Evolutionary conservation across 2,329 filamentous ascomycete genomes (phyloP).

Genomic region (Sclerotinia minor): DNA sequence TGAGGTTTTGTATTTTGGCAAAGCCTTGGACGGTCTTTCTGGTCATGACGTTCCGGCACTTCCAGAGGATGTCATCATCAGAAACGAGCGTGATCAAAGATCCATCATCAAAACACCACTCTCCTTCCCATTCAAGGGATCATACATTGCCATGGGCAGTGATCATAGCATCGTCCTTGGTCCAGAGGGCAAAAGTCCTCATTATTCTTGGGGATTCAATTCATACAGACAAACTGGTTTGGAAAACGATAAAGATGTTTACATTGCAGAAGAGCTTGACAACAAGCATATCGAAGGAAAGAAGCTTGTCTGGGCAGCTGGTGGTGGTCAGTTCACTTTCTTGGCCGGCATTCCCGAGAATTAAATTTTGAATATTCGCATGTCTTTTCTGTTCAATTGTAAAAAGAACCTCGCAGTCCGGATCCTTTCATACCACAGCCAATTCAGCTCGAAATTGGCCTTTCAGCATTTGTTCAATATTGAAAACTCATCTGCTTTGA

Average conservation of each 20-base stretch:
- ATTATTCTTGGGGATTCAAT: constrained; percentile 76
- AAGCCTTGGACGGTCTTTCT: constrained; percentile 54
- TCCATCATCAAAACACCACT: constrained; percentile 66
- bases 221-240: constrained; percentile 78
- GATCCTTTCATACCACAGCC: background rate
- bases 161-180: constrained; percentile 74
- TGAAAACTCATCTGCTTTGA: background rate
- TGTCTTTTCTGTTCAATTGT: constrained; percentile 7
- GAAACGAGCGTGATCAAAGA: constrained; percentile 62
- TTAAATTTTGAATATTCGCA: background rate
- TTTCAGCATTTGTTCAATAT: background rate
- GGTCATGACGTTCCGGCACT: constrained; percentile 58
- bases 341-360: constrained; percentile 47
- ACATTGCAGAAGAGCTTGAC: constrained; percentile 74
- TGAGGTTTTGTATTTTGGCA: constrained; percentile 63
- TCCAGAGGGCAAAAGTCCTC: constrained; percentile 60
- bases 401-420: constrained; percentile 4
- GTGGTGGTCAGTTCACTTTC: constrained; percentile 78
- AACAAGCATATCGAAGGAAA: constrained; percentile 78
- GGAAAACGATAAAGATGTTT: constrained; percentile 73
- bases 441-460: constrained; percentile 16
- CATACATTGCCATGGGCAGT: constrained; percentile 62
- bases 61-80: constrained; percentile 54
- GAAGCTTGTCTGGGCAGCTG: constrained; percentile 72
- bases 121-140: constrained; percentile 55